Conservation (phyloP, 2,329 filamentous ascomycete species). For the Cadophora sp. region DNA sequence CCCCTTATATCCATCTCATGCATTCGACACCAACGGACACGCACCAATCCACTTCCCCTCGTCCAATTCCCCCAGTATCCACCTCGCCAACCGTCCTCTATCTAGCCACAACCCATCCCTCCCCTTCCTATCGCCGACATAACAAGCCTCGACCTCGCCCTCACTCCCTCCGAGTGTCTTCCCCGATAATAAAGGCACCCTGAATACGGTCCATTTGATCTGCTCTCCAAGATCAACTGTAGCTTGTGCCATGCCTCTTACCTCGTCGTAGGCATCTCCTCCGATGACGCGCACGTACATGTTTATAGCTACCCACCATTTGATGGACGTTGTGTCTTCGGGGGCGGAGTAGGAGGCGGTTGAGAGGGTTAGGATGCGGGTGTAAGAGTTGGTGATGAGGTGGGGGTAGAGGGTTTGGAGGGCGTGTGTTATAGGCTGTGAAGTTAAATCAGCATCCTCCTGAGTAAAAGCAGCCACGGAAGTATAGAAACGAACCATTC, state of each 20-base stretch:
- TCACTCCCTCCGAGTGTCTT: constrained; percentile 31
- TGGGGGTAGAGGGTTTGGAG: constrained; percentile 36
- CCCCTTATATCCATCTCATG: constrained; percentile 32
- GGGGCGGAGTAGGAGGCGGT: constrained; percentile 39
- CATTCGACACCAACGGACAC: constrained; percentile 35
- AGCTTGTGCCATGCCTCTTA: constrained; percentile 35
- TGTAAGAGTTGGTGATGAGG: constrained; percentile 31
- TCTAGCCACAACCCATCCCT: constrained; percentile 37
- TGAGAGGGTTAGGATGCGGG: constrained; percentile 37
- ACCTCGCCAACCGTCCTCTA: constrained; percentile 37
- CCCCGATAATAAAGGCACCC: constrained; percentile 36
- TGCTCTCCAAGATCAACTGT: constrained; percentile 36
- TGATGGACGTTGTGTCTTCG: constrained; percentile 33
- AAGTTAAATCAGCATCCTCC: constrained; percentile 11
- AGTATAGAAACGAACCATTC: constrained; percentile 28
- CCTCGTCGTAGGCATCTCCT: constrained; percentile 36
- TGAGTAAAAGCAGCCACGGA: not conserved
- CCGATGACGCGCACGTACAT: constrained; percentile 37
- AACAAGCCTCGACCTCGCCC: constrained; percentile 34
- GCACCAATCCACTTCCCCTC: constrained; percentile 37
- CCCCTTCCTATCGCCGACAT: constrained; percentile 36
- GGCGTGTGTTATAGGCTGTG: constrained; percentile 37
- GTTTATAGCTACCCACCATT: constrained; percentile 36
- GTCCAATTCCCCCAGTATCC: constrained; percentile 37
- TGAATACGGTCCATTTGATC: constrained; percentile 39